A percentile compares a stretch with the other conserved stretches of the same genome.
These are phyloP conservation scores for Epichloe gansuensis DNA, from an alignment of 2,329 filamentous ascomycete genomes.

Conservation along the genomic window DNA sequence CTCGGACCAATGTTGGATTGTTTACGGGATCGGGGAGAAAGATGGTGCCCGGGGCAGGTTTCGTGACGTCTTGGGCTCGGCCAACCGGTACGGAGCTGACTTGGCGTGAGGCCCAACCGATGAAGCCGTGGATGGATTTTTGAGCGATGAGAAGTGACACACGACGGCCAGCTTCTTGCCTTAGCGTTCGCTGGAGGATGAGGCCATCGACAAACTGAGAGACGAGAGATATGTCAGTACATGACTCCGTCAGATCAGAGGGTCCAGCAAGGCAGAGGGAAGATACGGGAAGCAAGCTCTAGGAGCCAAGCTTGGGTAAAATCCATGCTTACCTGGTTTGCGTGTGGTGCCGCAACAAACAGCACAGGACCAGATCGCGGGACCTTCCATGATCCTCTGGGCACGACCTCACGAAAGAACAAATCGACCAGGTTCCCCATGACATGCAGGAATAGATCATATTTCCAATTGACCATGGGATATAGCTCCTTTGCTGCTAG, in stretches of 20 bases:
- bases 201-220: constrained; percentile 84
- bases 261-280: no score
- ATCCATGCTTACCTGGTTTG: constrained; percentile 59
- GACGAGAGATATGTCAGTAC: background rate
- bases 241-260: background rate
- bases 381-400: constrained; percentile 88
- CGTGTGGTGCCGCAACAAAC: constrained; percentile 92
- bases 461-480: constrained; percentile 61
- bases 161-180: constrained; percentile 73
- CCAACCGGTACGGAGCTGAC: constrained; percentile 89
- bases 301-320: no score
- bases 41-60: constrained; percentile 63
- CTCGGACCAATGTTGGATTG: constrained; percentile 67
- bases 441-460: constrained; percentile 64
- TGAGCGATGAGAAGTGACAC: constrained; percentile 89
- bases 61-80: constrained; percentile 78
- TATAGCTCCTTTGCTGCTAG: constrained; percentile 40
- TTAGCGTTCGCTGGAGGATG: constrained; percentile 81
- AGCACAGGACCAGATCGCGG: constrained; percentile 80
- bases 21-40: constrained; percentile 82
- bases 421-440: constrained; percentile 81
- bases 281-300: no score
- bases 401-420: constrained; percentile 97
- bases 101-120: constrained; percentile 73
- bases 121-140: constrained; percentile 89